phyloP scores from a whole-genome alignment of 2,329 filamentous ascomycete genomes.

The Fusarium decemcellulare region DNA sequence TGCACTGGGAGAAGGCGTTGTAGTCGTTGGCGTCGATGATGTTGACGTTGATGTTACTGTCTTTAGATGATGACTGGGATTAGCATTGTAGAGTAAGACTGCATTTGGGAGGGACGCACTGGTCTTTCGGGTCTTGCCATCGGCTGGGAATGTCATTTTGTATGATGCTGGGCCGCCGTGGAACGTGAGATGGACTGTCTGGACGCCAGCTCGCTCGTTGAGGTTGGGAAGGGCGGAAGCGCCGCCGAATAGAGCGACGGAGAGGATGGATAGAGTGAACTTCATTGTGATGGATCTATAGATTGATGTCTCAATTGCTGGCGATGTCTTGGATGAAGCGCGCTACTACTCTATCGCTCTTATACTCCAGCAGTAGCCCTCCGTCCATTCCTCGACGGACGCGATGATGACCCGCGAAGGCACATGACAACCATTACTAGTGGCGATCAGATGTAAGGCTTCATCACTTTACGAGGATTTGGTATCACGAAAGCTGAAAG shows the following conservation, averaged over 20 bases:
- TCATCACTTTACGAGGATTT: not conserved
- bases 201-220: conserved; percentile 43
- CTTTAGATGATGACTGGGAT: conserved; percentile 39
- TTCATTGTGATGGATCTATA: conserved; percentile 36
- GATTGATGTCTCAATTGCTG: not conserved
- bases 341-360: not conserved
- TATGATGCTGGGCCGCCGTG: conserved; percentile 59
- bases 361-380: not conserved
- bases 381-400: conserved; percentile 5
- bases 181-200: conserved; percentile 60
- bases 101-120: conserved; percentile 46
- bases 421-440: not conserved
- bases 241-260: conserved; percentile 17
- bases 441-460: conserved; percentile 3
- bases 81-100: not conserved
- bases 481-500: not conserved
- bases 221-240: conserved; percentile 23
- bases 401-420: conserved; percentile 23
- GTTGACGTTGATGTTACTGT: conserved; percentile 56
- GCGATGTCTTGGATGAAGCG: not conserved
- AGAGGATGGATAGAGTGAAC: conserved; percentile 18
- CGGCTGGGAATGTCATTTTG: conserved; percentile 57
- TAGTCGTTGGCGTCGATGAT: conserved; percentile 61
- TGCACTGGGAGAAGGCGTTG: conserved; percentile 58
- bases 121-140: conserved; percentile 56